Percentiles rank a stretch among this genome's conserved stretches.
Evolutionary conservation across 2,329 filamentous ascomycete species (phyloP).

Genomic region (Ramularia endophylla): DNA sequence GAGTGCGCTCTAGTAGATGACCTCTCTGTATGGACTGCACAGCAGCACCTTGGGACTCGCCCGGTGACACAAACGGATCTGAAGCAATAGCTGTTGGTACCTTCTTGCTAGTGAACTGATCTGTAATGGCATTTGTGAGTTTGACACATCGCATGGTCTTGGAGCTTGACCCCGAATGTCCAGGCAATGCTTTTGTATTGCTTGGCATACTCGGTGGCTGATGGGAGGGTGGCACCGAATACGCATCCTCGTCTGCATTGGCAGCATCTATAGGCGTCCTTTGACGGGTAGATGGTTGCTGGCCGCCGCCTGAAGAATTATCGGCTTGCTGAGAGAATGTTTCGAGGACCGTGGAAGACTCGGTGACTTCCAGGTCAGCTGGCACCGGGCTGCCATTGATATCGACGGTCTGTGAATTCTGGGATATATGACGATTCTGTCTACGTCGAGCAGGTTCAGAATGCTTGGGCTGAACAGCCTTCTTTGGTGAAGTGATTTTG

Average conservation of each 20-base stretch:
- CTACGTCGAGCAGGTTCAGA: slow-evolving; percentile 1
- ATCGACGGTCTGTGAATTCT: slow-evolving; percentile 25
- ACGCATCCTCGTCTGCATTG: background rate
- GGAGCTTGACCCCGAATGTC: slow-evolving; percentile 35
- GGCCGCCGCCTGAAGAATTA: slow-evolving; percentile 12
- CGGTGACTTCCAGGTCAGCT: slow-evolving; percentile 17
- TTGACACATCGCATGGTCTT: slow-evolving; percentile 32
- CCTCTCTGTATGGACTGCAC: no score
- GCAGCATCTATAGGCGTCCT: background rate
- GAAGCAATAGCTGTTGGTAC: no score
- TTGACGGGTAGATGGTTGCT: background rate
- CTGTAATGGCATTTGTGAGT: slow-evolving; percentile 4
- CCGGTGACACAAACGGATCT: no score
- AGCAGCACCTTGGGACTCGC: no score
- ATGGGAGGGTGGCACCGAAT: slow-evolving; percentile 9
- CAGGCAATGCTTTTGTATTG: slow-evolving; percentile 39
- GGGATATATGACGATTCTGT: slow-evolving; percentile 13
- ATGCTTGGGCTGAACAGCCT: no score
- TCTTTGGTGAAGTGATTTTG: no score
- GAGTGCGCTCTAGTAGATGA: no score
- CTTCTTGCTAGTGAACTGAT: background rate
- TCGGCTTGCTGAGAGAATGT: slow-evolving; percentile 20
- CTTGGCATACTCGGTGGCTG: slow-evolving; percentile 29
- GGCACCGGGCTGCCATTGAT: slow-evolving; percentile 27
- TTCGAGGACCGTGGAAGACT: slow-evolving; percentile 22